These are phyloP conservation scores for Auriscalpium vulgare DNA, from an alignment of 768 basidiomycete genomes.

Conservation along the genomic window DNA sequence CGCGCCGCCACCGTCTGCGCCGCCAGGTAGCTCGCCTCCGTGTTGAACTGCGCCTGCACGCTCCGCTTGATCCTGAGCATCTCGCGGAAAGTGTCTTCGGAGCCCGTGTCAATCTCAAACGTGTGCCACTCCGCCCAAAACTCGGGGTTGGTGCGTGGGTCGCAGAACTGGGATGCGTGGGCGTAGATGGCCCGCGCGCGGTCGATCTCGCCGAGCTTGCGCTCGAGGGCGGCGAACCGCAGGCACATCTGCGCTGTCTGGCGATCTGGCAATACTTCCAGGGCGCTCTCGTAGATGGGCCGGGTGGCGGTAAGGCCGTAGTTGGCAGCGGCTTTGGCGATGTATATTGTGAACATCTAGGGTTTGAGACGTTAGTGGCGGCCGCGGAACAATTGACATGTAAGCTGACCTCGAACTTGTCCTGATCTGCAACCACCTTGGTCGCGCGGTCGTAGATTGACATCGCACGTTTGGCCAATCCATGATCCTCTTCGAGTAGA, in stretches of 20 bases:
- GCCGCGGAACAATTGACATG: neutral
- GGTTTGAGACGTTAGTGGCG: neutral
- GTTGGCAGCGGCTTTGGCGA: slow-evolving; percentile 92
- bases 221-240: slow-evolving; percentile 90
- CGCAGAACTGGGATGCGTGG: slow-evolving; percentile 98
- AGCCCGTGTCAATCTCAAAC: slow-evolving; percentile 98
- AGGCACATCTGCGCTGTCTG: slow-evolving; percentile 98
- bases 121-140: slow-evolving; percentile 98
- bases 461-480: slow-evolving; percentile 94
- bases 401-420: slow-evolving; percentile 79
- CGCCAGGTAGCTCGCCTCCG: slow-evolving; percentile 87
- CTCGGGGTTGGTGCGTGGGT: slow-evolving; percentile 81
- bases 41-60: slow-evolving; percentile 98
- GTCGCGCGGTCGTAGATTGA: slow-evolving; percentile 91
- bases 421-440: slow-evolving; percentile 75
- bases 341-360: slow-evolving; percentile 95
- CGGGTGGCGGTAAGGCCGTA: slow-evolving; percentile 95
- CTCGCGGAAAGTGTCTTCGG: slow-evolving; percentile 96
- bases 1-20: slow-evolving; percentile 78
- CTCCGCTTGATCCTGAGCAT: slow-evolving; percentile 95
- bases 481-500: slow-evolving; percentile 91
- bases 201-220: slow-evolving; percentile 98
- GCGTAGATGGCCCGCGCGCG: slow-evolving; percentile 94
- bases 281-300: slow-evolving; percentile 90
- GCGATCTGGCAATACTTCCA: slow-evolving; percentile 86